These are phyloP conservation scores for Cucurbita maxima DNA, from an alignment of 306 rosid genomes.

Conservation along the genomic window DNA sequence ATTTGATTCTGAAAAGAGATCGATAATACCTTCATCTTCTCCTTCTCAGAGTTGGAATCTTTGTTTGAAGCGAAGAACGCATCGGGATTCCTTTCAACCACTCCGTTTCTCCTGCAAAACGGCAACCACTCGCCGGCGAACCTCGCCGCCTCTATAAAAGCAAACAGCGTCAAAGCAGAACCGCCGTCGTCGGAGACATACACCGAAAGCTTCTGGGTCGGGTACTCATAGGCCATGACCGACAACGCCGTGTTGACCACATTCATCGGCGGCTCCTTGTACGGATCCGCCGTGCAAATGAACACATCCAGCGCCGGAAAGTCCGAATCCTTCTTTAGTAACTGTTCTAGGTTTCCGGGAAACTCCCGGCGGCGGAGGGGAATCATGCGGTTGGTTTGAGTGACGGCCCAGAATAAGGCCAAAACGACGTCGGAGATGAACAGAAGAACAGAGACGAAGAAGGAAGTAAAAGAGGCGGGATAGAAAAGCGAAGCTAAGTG, in stretches of 20 bases:
- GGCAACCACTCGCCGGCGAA: conserved; percentile 36
- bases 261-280: conserved; percentile 35
- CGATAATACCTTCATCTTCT: conserved; percentile 21
- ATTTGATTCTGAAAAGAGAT: neutral
- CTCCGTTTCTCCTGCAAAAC: conserved; percentile 19
- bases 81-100: conserved; percentile 19
- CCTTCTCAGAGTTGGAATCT: neutral
- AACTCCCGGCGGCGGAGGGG: conserved; percentile 21
- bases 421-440: conserved; percentile 22
- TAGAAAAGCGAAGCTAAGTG: conserved; percentile 9
- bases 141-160: conserved; percentile 34
- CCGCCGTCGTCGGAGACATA: conserved; percentile 45
- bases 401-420: conserved; percentile 12
- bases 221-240: conserved; percentile 34
- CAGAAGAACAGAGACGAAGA: conserved; percentile 17
- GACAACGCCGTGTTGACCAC: conserved; percentile 33
- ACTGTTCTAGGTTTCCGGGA: conserved; percentile 1
- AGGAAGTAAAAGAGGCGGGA: neutral
- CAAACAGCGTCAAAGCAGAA: conserved; percentile 34
- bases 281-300: conserved; percentile 41
- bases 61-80: conserved; percentile 10
- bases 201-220: conserved; percentile 24
- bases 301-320: conserved; percentile 30
- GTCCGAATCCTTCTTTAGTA: neutral
- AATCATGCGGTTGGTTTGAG: conserved; percentile 16